Base-by-base conservation (phyloP, 2,329 filamentous ascomycete genomes). In the Pseudopyricularia cyperi region DNA sequence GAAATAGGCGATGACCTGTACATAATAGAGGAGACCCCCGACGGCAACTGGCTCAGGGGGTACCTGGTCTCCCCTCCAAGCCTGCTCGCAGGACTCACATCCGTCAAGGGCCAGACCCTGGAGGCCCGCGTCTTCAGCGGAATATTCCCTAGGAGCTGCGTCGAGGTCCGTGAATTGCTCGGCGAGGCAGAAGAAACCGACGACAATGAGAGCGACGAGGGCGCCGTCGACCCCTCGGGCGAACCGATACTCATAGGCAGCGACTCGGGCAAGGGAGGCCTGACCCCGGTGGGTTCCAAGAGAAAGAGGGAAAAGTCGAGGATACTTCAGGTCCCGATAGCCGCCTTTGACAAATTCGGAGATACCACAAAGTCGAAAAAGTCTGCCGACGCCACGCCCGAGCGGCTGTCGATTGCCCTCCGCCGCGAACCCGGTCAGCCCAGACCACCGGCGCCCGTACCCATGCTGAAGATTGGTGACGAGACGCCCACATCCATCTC, bases 1-100 rank as follows among this genome's bases (percentile, higher is more conserved):
- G 90, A 98, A 69, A 88, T 98, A 57, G 93, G 93, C 66, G 93
- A 98, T 77, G 93, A 98, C 70, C 76, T 98, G 57, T 98, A 98
- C 71, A 94, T 98, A 59, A 96, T 98, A 64, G 91, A 97, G 70
- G 89, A 97, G 70, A 94, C 91, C 37, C 85, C 89, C 22, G 82
- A 95, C 69, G 87, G 86, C 61, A 80, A 88, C 65, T 98, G 93
- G 94, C 86, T 91, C 68, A 85, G 93, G 52, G 93, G 93, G 54
- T 98, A 98, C 68, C 77, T 98, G 55, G 86, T 98, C 59, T 89
- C 93, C 57, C 91, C 93, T 51, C 93, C 93, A 19, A 95, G 89
- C 60, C 73, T 98, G 64, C 79, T 98, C 54, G 88, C 93, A 17
- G 93, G 91, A 48, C 72, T 98, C 65, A 97, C 89, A 11, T 91